These are phyloP conservation scores for Stereum hirsutum DNA, from an alignment of 1,284 basidiomycete genomes.

Conservation along the genomic window DNA sequence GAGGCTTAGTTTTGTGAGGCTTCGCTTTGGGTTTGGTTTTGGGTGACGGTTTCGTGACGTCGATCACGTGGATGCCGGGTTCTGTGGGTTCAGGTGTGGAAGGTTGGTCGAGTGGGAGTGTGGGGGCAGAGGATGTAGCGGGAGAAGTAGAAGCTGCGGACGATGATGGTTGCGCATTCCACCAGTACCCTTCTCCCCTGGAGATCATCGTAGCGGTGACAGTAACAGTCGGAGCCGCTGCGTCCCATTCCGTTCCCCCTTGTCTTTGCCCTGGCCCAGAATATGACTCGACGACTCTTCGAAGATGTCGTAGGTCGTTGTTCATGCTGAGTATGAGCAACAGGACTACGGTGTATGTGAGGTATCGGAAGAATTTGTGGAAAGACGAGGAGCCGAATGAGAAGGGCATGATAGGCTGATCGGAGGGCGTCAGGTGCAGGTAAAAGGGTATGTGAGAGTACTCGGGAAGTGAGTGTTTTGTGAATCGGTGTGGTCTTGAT, in stretches of 20 bases:
- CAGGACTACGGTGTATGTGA: conserved; percentile 25
- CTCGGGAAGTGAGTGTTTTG: no score
- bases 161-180: neutral
- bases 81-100: no score
- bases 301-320: conserved; percentile 28
- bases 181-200: neutral
- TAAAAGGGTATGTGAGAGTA: neutral
- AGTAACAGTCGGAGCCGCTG: conserved; percentile 4
- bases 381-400: conserved; percentile 7
- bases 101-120: no score
- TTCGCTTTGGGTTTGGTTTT: no score
- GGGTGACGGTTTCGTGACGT: conserved; percentile 7
- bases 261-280: conserved; percentile 5
- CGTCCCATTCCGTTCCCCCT: conserved; percentile 1
- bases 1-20: neutral
- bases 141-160: neutral
- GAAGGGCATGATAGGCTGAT: conserved; percentile 8
- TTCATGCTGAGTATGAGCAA: conserved; percentile 23
- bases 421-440: neutral
- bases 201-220: conserved; percentile 11
- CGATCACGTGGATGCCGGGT: conserved; percentile 10
- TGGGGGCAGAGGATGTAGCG: no score
- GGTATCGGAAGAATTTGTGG: no score
- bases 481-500: no score
- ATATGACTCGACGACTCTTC: conserved; percentile 22